phyloP scores from a whole-genome alignment of 2,329 filamentous ascomycete species.

The Nectriaceae sp. region DNA sequence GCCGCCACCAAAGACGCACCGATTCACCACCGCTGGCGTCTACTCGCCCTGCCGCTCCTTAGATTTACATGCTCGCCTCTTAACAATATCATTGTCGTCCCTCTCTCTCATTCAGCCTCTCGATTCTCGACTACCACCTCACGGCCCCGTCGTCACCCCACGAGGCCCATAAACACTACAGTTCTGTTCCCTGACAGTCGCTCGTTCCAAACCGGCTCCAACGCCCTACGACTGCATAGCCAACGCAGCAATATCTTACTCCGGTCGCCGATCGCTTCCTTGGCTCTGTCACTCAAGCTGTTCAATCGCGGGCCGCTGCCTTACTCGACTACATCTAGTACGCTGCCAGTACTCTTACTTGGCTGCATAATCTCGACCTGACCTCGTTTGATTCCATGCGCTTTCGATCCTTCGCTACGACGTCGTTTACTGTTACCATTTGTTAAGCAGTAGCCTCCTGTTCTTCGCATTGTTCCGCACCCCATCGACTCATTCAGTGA shows the following conservation, averaged over 20 bases:
- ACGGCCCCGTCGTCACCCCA: not conserved
- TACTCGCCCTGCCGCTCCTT: not conserved
- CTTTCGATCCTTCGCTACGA: not conserved
- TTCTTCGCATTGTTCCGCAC: not conserved
- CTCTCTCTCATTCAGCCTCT: not conserved
- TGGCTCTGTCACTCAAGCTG: not conserved
- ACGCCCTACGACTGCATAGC: slow-evolving; percentile 4
- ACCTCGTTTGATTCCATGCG: not conserved
- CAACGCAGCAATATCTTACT: slow-evolving; percentile 6
- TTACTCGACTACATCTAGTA: not conserved
- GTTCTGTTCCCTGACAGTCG: slow-evolving; percentile 5
- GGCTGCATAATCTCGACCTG: not conserved
- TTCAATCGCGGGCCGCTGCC: not conserved
- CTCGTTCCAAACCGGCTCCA: slow-evolving; percentile 25
- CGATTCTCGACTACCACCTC: not conserved
- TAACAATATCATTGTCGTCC: not conserved
- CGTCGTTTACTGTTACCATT: too few species aligned
- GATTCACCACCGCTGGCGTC: not conserved
- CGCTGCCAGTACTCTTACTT: not conserved
- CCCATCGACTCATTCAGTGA: slow-evolving; percentile 13
- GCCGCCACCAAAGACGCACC: not conserved
- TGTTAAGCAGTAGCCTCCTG: too few species aligned
- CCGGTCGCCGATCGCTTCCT: slow-evolving; percentile 10
- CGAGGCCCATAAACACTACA: slow-evolving; percentile 1
- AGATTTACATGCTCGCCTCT: not conserved